A percentile compares a stretch with the other conserved stretches of the same genome.
Evolutionary conservation across 345 rosid genomes (phyloP).

Genomic region (Lumnitzera racemosa): DNA sequence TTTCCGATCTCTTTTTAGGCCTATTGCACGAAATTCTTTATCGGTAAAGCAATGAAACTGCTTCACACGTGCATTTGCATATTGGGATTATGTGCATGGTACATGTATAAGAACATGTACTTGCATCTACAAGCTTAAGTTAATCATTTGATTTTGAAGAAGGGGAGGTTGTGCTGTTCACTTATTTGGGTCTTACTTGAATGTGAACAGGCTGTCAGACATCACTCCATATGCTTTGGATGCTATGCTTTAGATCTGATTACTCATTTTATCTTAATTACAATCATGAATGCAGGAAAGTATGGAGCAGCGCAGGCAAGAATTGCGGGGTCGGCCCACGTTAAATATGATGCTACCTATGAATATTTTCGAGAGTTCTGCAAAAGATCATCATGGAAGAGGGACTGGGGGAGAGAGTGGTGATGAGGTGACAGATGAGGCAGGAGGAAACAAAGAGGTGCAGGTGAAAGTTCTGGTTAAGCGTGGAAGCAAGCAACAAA

Average conservation of each 20-base stretch:
- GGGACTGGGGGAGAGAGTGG: constrained; percentile 66
- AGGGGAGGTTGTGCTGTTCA: no score
- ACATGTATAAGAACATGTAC: no score
- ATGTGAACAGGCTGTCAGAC: no score
- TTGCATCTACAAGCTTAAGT: no score
- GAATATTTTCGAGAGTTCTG: constrained; percentile 87
- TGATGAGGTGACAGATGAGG: constrained; percentile 66
- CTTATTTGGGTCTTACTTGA: no score
- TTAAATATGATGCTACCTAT: constrained; percentile 89
- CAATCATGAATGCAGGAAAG: constrained; percentile 65
- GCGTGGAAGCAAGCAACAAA: constrained; percentile 95
- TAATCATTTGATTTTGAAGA: no score
- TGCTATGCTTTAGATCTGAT: not conserved
- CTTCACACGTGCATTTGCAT: no score
- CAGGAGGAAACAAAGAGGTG: constrained; percentile 68
- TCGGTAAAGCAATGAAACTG: no score
- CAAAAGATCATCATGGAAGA: constrained; percentile 77
- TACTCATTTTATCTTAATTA: not conserved
- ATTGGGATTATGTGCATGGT: no score
- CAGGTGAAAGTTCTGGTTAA: constrained; percentile 96
- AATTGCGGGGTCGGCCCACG: constrained; percentile 78
- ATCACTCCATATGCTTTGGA: not conserved
- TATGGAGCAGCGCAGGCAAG: constrained; percentile 92
- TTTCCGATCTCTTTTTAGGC: no score
- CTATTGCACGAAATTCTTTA: no score